Conservation (phyloP, 768 basidiomycete genomes). For the Calocybe gangraenosa region DNA sequence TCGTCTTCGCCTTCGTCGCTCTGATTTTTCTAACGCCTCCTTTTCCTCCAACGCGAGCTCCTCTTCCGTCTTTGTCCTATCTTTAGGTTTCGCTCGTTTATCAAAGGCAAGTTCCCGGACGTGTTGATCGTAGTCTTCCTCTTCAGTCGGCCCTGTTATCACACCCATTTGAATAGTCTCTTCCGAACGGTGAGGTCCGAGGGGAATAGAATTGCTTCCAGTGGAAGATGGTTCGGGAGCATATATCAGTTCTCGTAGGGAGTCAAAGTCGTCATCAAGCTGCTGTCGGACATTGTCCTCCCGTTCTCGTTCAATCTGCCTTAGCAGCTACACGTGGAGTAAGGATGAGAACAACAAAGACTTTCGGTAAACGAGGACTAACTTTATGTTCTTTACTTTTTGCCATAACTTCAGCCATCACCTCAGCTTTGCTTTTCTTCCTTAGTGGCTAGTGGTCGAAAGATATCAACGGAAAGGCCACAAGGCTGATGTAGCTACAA, state of each 20-base stretch:
- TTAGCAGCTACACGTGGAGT: slow-evolving; percentile 49
- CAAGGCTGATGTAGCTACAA: background rate
- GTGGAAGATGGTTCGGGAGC: slow-evolving; percentile 44
- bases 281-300: slow-evolving; percentile 83
- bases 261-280: slow-evolving; percentile 84
- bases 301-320: slow-evolving; percentile 86
- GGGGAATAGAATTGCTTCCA: slow-evolving; percentile 32
- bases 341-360: background rate
- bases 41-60: slow-evolving; percentile 89
- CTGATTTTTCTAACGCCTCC: slow-evolving; percentile 81
- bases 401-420: slow-evolving; percentile 96
- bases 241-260: slow-evolving; percentile 72
- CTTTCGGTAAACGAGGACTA: slow-evolving; percentile 9
- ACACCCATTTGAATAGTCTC: slow-evolving; percentile 15
- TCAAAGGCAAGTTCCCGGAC: slow-evolving; percentile 94
- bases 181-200: slow-evolving; percentile 19
- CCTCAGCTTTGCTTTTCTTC: slow-evolving; percentile 92
- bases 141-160: slow-evolving; percentile 21
- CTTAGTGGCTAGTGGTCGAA: slow-evolving; percentile 52
- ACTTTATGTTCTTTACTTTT: slow-evolving; percentile 98
- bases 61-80: slow-evolving; percentile 95
- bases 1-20: slow-evolving; percentile 68
- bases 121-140: slow-evolving; percentile 83
- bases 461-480: background rate
- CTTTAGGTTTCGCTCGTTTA: slow-evolving; percentile 88